Evolutionary conservation across 2,329 filamentous ascomycete genomes (phyloP), one percentile per base, ranked within the genome.

Genomic region (Botrytis galanthina): DNA sequence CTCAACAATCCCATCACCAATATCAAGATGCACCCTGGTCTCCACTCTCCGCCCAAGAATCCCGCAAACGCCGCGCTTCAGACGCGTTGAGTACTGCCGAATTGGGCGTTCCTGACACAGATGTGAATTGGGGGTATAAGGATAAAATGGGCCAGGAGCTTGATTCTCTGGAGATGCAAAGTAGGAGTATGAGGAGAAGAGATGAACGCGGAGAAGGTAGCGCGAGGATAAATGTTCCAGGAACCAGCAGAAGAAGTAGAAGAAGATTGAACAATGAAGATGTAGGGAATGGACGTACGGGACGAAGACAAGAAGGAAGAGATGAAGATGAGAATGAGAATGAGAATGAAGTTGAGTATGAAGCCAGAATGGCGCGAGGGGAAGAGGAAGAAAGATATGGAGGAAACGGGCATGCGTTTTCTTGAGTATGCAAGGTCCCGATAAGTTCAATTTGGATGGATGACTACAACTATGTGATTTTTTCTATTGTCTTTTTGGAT

Each of bases 111-210:
- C 0, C 26, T 5, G 48, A 16, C 22, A 3, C 6, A 2, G 29
- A 22, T 35, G 1, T 5, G 14, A 9, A 63, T 22, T 54, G 72
- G 72, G 64, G 44, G 5, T 60, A 72, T 39, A 60, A 39, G 42
- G 72, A 73, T 62, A 73, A 73, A 51, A 57, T 73, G 61, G 51
- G 14, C 0, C 10, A 26, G 26, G 72, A 73, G 42, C 48, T 73
- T 14, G 72, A 73, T 32, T 32, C 3, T 42, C 12, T 68, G 1
- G 60, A 72, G 39, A 42, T 54, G 72, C 39, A 26, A 12, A 46
- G 64, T 44, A 37, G 67, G 7, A 32, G 46, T 18, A 29, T 9
- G 22, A 57, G 35, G n/a, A 3, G 20, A 5, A 48, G 37, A 10
- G 37, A 39, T 35, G 37, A 32, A 39, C 35, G 16, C 0, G 14